Conservation (phyloP, 2,329 filamentous ascomycete species). For the Cercospora nicotianae region DNA sequence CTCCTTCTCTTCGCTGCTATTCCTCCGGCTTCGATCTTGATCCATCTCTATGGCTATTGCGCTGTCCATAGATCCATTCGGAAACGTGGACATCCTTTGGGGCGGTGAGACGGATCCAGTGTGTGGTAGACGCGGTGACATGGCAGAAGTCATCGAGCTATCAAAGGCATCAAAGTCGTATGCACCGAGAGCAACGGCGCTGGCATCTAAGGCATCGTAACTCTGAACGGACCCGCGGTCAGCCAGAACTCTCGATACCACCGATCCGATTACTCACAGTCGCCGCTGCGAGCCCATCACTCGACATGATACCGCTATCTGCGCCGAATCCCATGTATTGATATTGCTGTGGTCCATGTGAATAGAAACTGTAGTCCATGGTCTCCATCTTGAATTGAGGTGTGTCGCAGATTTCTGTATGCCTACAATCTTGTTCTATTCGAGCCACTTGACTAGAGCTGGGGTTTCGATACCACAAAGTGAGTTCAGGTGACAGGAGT, state of each 20-base stretch:
- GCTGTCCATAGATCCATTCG: constrained; percentile 46
- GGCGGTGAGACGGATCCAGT: constrained; percentile 33
- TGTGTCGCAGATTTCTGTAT: background rate
- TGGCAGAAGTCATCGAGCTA: constrained; percentile 23
- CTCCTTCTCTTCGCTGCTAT: constrained; percentile 52
- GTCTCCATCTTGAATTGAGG: constrained; percentile 27
- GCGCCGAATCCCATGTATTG: constrained; percentile 42
- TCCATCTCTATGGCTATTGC: constrained; percentile 45
- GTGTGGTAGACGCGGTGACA: constrained; percentile 22
- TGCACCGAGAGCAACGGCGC: constrained; percentile 21
- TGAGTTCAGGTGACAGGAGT: background rate
- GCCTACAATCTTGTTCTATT: background rate
- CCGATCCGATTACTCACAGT: constrained; percentile 33
- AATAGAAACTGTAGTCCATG: constrained; percentile 61
- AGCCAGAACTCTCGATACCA: background rate
- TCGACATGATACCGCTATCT: constrained; percentile 42
- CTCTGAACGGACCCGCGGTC: constrained; percentile 25
- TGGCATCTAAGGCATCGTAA: constrained; percentile 30
- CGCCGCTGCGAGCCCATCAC: constrained; percentile 41
- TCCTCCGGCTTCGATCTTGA: constrained; percentile 34
- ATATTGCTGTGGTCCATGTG: constrained; percentile 48
- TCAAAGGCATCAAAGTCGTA: constrained; percentile 24
- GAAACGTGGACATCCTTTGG: constrained; percentile 30
- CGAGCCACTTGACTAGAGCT: background rate
- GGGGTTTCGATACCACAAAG: background rate